Evolutionary conservation across 176 grass and related monocot genomes (phyloP).

Genomic region (Bromus sterilis): DNA sequence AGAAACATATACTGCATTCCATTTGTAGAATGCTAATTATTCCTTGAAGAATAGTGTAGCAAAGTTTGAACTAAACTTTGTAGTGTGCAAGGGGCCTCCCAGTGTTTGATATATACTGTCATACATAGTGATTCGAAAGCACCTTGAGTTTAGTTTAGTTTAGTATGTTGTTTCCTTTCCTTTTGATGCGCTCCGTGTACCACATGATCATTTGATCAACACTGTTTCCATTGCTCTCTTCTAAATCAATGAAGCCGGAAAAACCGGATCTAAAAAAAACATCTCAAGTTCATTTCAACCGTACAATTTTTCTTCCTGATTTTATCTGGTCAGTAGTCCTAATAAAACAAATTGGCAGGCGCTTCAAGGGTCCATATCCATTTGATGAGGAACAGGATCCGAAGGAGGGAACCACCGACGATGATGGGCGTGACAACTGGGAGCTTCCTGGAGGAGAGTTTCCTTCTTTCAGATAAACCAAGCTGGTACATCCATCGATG

Average conservation of each 20-base stretch:
- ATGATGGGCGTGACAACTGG: slow-evolving; percentile 41
- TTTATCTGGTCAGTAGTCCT: no score
- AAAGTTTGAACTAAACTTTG: neutral
- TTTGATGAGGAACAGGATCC: neutral
- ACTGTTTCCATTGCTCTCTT: no score
- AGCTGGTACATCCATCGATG: neutral
- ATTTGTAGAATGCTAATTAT: no score
- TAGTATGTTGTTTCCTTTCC: no score
- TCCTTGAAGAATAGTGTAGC: neutral
- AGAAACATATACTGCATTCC: neutral
- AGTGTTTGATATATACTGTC: neutral
- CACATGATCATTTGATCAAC: no score
- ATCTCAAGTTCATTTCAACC: neutral
- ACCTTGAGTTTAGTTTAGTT: neutral
- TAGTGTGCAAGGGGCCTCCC: neutral
- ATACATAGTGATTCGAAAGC: neutral
- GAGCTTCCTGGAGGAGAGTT: slow-evolving; percentile 35
- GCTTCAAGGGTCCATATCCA: slow-evolving; percentile 33
- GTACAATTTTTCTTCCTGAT: neutral
- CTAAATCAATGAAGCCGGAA: no score
- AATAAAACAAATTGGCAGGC: no score
- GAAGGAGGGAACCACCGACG: neutral
- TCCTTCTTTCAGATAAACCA: slow-evolving; percentile 26
- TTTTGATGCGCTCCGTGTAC: no score
- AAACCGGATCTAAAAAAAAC: no score